These are phyloP conservation scores for Trichoderma atroviride DNA, from an alignment of 2,329 filamentous ascomycete species.

Conservation along the genomic window DNA sequence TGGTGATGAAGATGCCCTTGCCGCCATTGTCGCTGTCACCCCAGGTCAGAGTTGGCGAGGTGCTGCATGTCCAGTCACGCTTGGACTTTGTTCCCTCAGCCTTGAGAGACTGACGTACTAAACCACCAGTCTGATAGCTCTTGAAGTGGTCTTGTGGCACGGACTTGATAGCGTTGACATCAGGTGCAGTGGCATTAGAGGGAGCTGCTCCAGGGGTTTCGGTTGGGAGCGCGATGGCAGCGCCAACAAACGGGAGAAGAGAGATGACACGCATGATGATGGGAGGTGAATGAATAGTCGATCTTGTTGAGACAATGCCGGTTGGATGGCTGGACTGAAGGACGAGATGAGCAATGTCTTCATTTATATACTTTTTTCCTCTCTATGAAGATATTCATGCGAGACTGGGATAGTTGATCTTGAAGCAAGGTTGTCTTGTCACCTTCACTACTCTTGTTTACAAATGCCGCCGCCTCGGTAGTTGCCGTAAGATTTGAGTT, in stretches of 20 bases:
- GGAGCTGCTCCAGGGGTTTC: neutral
- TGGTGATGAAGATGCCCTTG: conserved; percentile 1
- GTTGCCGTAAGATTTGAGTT: neutral
- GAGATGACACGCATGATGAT: neutral
- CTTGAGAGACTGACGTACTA: neutral
- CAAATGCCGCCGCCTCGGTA: neutral
- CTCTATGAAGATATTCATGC: neutral
- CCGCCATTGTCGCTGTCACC: neutral
- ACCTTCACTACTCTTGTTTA: too few relatives aligned
- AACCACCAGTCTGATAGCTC: neutral
- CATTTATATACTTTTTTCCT: neutral
- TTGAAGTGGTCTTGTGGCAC: neutral
- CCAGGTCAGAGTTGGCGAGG: neutral
- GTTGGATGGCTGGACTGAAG: neutral
- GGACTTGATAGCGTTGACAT: neutral
- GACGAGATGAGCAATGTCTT: neutral
- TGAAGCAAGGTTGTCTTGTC: neutral
- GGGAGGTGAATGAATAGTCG: neutral
- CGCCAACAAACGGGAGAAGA: neutral
- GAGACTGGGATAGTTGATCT: neutral
- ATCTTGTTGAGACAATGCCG: neutral
- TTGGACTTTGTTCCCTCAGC: neutral
- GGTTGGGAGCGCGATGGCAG: neutral
- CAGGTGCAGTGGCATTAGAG: neutral
- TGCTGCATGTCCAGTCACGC: neutral